A percentile compares a stretch with the other conserved stretches of the same genome.
These are phyloP conservation scores for Schizopora paradoxa DNA, from an alignment of 1,284 basidiomycete genomes.

Conservation along the genomic window DNA sequence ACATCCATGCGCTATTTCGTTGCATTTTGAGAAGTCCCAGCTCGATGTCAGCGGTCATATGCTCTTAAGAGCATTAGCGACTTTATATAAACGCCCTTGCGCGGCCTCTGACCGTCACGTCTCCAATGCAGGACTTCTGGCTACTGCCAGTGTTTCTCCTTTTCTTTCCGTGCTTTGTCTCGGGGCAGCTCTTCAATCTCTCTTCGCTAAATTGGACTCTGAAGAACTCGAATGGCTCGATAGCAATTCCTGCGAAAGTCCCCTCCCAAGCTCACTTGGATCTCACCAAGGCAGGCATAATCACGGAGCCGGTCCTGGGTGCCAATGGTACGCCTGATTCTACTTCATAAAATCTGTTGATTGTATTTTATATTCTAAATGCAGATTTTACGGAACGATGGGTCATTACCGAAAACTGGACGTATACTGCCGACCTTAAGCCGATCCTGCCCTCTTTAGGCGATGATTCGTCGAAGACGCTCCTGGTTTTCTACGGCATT, in stretches of 20 bases:
- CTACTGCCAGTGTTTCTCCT: neutral
- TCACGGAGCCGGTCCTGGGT: constrained; percentile 49
- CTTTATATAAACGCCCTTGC: too few relatives aligned
- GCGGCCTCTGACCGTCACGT: too few relatives aligned
- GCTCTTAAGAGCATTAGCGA: neutral
- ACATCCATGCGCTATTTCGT: neutral
- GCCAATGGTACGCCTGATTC: constrained; percentile 42
- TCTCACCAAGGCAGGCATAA: constrained; percentile 45
- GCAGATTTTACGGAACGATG: constrained; percentile 53
- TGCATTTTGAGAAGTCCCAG: neutral
- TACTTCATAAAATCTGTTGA: neutral
- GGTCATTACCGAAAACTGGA: constrained; percentile 57
- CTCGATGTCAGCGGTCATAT: neutral
- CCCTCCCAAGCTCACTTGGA: constrained; percentile 55
- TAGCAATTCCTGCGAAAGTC: constrained; percentile 45
- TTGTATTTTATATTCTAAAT: constrained; percentile 2
- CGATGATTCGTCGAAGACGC: constrained; percentile 28
- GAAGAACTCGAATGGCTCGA: constrained; percentile 47
- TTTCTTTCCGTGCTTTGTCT: constrained; percentile 21
- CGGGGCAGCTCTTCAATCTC: constrained; percentile 38
- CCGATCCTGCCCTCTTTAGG: constrained; percentile 32
- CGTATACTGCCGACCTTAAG: constrained; percentile 50
- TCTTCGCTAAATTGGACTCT: constrained; percentile 46
- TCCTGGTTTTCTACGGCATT: constrained; percentile 56
- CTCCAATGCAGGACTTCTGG: too few relatives aligned